Base-by-base conservation (phyloP, 2,329 filamentous ascomycete species). In the Neofusicoccum kwambonambiense region DNA sequence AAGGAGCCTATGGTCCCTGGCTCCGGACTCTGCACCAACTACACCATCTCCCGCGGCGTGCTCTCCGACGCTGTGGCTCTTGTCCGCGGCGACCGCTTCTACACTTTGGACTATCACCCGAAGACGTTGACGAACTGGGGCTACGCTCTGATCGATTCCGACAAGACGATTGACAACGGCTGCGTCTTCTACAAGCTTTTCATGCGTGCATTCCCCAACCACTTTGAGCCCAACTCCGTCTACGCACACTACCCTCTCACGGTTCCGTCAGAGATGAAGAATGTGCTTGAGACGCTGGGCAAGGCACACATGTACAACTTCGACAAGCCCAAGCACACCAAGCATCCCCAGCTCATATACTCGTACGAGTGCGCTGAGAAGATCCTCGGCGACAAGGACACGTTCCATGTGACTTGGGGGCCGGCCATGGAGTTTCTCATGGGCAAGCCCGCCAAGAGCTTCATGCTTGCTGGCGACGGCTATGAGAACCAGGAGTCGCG, bases 151-250 rank as follows among this genome's bases (percentile, higher is more conserved):
- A 89, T 86, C 3, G 83, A 90, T 19, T 91, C 89, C 64, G 90
- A 96, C 69, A 78, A 88, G 22, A 86, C 84, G 65, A 78, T 94
- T 68, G 90, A 95, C 76, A 89, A 95, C 73, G 92, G 92, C 52
- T 92, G 90, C 69, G 87, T 93, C 12, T 91, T 94, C 77, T 93
- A 93, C 82, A 96, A 95, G 80, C 83, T 96, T 41, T 89, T 93
- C 74, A 81, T 91, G 41, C 86, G 89, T 4, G 90, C 91, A 0
- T 92, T 96, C 81, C 92, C 92, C 0, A 84, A 90, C 68, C 89
- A 92, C 78, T 94, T 93, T 83, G 87, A 86, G 73, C 78, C 83
- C 19, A 89, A 95, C 79, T 93, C 90, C 0, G 87, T 93, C 63
- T 96, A 94, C 68, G 91, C 90, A 0, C 90, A 93, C 73, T 93